Evolutionary conservation across 148 eudicot species (phyloP), one percentile per base, ranked within the genome.

Genomic region (Mesembryanthemum crystallinum): DNA sequence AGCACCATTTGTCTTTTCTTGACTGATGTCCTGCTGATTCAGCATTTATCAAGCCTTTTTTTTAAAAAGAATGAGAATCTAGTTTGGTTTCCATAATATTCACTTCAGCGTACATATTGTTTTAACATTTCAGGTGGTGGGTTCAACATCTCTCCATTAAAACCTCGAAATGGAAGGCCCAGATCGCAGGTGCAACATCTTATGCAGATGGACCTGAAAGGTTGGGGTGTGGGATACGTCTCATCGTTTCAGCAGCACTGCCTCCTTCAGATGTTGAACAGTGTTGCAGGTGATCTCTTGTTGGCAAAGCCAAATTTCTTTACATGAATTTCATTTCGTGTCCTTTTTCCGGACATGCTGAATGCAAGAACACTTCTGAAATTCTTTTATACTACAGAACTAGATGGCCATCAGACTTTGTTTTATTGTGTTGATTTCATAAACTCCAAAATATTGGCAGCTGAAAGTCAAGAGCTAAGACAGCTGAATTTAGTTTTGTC

Each of bases 181-280:
- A 84, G 99, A 77, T 83, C 99, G 14, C 96, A 90, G 82, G 96
- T 95, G 52, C 99, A 95, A 76, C 92, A 95, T 80, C 99, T 95
- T 82, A 95, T 95, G 97, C 99, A 95, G 81, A 87, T 95, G 86
- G 99, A 92, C 87, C 80, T 92, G 76, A 92, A 92, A 86, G 99
- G 99, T 37, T 95, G 99, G 99, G 99, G 92, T 51, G 94, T 91
- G 69, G 97, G 97, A 66, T 92, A 92, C 75, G 29, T 89, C 43
- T 85, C 99, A 42, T 88, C 91, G 67, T 95, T 90, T 86, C 99
- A 95, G 90, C 99, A 95, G 77, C 86, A 92, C 77, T 90, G 99
- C 85, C 94, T 95, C 78, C 84, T 92, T 59, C 99, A 95, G 88
- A 89, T 95, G 97, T 89, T 95, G 76, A 95, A 95, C 78, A 81